Conservation (phyloP, 371 early-diverging fungal genomes). For the Mucor sp. region DNA sequence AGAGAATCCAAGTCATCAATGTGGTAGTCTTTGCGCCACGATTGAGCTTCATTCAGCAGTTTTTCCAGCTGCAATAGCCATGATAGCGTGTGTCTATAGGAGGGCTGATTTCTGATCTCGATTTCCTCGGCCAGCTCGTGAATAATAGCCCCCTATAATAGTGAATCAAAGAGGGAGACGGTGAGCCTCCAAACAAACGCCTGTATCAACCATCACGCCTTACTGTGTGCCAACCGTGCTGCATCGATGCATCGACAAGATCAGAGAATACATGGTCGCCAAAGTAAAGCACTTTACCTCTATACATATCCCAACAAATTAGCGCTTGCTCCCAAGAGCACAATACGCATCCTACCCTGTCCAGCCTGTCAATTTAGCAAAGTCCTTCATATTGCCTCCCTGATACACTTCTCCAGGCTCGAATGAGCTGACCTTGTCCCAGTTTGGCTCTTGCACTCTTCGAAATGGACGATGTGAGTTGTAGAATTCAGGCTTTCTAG, state of each 20-base stretch:
- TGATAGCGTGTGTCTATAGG: conserved; percentile 54
- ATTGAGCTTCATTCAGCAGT: conserved; percentile 60
- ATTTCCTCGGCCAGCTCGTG: conserved; percentile 64
- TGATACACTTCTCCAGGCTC: conserved; percentile 62
- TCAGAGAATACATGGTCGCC: conserved; percentile 74
- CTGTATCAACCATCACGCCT: not conserved
- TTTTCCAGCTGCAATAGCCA: conserved; percentile 60
- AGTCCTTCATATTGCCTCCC: conserved; percentile 64
- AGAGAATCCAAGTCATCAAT: conserved; percentile 37
- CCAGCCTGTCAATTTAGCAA: conserved; percentile 62
- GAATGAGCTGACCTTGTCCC: conserved; percentile 57
- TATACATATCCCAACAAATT: no score
- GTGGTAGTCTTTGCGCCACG: conserved; percentile 30
- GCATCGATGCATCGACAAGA: conserved; percentile 62
- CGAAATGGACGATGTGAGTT: conserved; percentile 59
- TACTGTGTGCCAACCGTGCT: conserved; percentile 72
- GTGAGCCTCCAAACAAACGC: not conserved
- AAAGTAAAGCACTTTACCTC: conserved; percentile 67
- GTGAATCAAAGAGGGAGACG: not conserved
- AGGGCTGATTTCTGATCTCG: conserved; percentile 49
- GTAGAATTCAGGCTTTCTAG: conserved; percentile 68
- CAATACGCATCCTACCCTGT: conserved; percentile 21
- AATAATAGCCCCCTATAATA: conserved; percentile 65
- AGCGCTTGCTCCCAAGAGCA: not conserved
- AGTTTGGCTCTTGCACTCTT: conserved; percentile 48